A percentile compares a stretch with the other conserved stretches of the same genome.
Conservation (phyloP, 345 rosid genomes). For the Rhodomyrtus tomentosa region DNA sequence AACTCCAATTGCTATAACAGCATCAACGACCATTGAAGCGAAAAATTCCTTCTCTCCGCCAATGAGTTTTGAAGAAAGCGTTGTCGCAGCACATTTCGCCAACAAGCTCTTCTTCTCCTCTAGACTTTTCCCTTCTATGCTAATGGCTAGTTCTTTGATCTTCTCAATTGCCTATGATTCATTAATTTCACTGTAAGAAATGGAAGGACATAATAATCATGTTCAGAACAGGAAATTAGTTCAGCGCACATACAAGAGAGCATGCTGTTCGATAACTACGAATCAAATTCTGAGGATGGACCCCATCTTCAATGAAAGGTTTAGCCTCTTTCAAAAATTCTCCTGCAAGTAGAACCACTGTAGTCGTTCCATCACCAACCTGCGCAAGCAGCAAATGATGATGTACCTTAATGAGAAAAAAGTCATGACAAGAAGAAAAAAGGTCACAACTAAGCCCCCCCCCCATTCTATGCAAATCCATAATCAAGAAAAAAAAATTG, state of each 20-base stretch:
- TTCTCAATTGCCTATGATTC: conserved; percentile 65
- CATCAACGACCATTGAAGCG: conserved; percentile 88
- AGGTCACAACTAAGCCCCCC: background rate
- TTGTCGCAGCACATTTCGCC: conserved; percentile 91
- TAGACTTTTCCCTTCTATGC: conserved; percentile 83
- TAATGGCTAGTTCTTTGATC: conserved; percentile 66
- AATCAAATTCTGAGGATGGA: conserved; percentile 85
- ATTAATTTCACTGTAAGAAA: background rate
- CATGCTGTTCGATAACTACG: conserved; percentile 83
- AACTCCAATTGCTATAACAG: conserved; percentile 75
- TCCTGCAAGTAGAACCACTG: conserved; percentile 86
- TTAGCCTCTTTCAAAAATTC: conserved; percentile 98
- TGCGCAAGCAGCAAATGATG: conserved; percentile 4
- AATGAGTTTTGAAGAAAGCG: conserved; percentile 92
- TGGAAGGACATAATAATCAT: background rate
- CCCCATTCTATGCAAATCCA: background rate
- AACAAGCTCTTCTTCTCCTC: conserved; percentile 87
- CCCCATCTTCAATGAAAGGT: conserved; percentile 95
- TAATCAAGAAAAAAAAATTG: background rate
- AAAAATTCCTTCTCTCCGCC: conserved; percentile 97
- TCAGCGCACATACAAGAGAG: conserved; percentile 32
- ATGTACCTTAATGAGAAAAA: background rate
- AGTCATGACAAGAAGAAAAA: background rate
- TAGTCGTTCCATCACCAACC: conserved; percentile 99
- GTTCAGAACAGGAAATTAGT: background rate